Base-by-base conservation (phyloP, 768 basidiomycete species). In the Agaricus subrufescens region DNA sequence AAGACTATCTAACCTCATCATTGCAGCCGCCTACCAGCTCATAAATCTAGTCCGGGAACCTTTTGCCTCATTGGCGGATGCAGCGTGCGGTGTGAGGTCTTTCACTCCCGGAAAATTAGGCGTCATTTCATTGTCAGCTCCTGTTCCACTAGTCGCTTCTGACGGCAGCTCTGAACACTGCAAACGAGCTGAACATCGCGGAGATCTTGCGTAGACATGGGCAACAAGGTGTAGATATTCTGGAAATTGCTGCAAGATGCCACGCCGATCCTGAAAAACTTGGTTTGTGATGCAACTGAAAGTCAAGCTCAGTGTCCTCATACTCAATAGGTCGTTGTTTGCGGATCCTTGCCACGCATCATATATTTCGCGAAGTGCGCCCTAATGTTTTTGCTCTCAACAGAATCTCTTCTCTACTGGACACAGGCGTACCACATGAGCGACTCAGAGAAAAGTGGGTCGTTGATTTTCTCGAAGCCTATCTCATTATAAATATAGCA, bases 321-420 rank as follows among this genome's bases (percentile, higher is more conserved):
- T 19, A 19, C 19, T 19, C 19, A 19, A 19, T 19, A 66, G 67
- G 56, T 11, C 62, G 67, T 1, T 58, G 65, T 23, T 56, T 68
- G 14, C 60, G 67, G 12, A 61, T 60, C 43, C 61, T 66, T 25
- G 63, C 67, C 0, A 62, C 64, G 5, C 62, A 64, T 25, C 62
- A 68, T 57, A 49, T 66, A 14, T 68, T 65, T 42, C 58, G 54
- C 25, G 67, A 68, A 54, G 57, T 68, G 11, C 46, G 56, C 7
- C 67, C 67, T 10, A 61, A 65, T 45, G 57, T 66, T 10, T 68
- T 68, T 30, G 62, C 63, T 12, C 65, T 65, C 44, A 68, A 65
- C 45, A 56, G 64, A 40, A 50, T 65, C 10, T 68, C 67, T 3
- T 54, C 51, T 39, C 15, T 62, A 10, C 26, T 59, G 15, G 61